Base-by-base conservation (phyloP, 805 yeast genomes). In the Kazachstania kunashirensis region DNA sequence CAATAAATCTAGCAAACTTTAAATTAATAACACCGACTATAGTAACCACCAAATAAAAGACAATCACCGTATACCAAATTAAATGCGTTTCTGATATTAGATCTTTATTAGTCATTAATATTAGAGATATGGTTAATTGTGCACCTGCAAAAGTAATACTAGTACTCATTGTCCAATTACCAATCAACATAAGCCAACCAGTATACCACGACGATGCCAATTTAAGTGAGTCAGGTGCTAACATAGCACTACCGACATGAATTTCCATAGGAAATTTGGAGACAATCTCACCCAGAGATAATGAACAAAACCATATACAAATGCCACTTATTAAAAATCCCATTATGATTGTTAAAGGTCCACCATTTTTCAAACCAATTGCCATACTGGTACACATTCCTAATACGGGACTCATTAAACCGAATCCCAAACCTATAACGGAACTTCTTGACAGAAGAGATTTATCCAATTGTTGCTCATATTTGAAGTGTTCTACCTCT, bases 341-440 rank as follows among this genome's bases (percentile, higher is more conserved):
- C 62, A 79, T 75, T 30, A 83, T 62, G 29, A 83, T 77, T 0
- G 92, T 79, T 11, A 76, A 75, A 36, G 80, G 79, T 1, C 86
- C 85, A 7, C 94, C 94, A 57, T 81, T 83, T 8, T 76, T 67
- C 36, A 83, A 60, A 3, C 84, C 80, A 21, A 79, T 77, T 50
- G 79, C 75, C 53, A 83, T 65, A 1, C 86, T 80, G 3, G 84
- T 75, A 8, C 85, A 75, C 47, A 83, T 68, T 1, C 89, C 86
- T 47, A 81, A 69, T 0, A 88, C 89, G 0, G 84, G 88, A 29
- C 84, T 83, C 88, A 83, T 80, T 23, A 83, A 60, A 1, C 86
- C 76, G 53, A 83, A 81, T 0, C 92, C 89, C 17, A 83, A 61
- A 4, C 92, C 94, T 16, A 83, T 72, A 31, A 83, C 74, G 0